Evolutionary conservation across 306 rosid species (phyloP).

Genomic region (Elaeagnus macrophylla): DNA sequence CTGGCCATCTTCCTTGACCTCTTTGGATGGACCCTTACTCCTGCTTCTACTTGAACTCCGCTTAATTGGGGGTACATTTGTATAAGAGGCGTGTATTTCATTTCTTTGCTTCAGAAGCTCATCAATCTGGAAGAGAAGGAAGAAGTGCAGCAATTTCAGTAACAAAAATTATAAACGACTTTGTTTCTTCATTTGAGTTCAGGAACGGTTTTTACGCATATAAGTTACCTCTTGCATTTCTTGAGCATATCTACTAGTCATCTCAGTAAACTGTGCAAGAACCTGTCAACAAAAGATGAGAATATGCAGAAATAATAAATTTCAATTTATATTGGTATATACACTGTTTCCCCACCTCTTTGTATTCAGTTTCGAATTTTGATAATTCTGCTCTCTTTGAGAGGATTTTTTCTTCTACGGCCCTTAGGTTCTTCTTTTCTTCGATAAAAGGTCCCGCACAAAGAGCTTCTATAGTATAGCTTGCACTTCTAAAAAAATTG

Average conservation of each 20-base stretch:
- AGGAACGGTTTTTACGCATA: neutral
- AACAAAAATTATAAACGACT: neutral
- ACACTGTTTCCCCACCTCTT: constrained; percentile 52
- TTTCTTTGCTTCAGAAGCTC: constrained; percentile 82
- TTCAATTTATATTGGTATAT: constrained; percentile 7
- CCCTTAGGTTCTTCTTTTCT: constrained; percentile 71
- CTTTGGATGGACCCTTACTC: constrained; percentile 57
- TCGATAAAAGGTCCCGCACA: constrained; percentile 61
- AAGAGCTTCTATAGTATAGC: constrained; percentile 79
- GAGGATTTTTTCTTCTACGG: constrained; percentile 70
- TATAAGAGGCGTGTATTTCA: constrained; percentile 82
- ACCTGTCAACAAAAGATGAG: constrained; percentile 48
- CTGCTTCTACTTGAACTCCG: constrained; percentile 65
- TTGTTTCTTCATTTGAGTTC: constrained; percentile 3
- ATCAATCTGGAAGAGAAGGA: constrained; percentile 54
- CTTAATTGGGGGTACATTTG: constrained; percentile 55
- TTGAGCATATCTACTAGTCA: constrained; percentile 83
- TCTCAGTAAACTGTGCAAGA: constrained; percentile 84
- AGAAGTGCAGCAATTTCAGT: neutral
- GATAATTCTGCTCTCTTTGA: constrained; percentile 85
- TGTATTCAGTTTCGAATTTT: constrained; percentile 91
- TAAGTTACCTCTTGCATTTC: constrained; percentile 86
- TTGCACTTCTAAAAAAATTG: constrained; percentile 94
- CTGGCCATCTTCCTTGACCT: constrained; percentile 60
- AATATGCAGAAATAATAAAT: constrained; percentile 6